These are phyloP conservation scores for Sicyos baderoa DNA, from an alignment of 306 rosid species.

Conservation along the genomic window DNA sequence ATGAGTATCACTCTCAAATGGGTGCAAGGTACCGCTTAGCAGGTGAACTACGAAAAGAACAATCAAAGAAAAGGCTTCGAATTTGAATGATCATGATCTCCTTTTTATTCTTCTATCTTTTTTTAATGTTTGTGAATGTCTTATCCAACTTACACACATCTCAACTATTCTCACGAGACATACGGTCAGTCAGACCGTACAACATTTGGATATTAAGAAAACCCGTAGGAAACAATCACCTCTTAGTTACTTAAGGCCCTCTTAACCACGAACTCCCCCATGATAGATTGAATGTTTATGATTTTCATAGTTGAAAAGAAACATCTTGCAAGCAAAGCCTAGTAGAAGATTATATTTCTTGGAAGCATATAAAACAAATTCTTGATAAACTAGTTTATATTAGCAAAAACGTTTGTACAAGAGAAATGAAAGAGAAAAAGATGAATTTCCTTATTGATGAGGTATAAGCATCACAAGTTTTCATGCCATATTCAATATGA, in stretches of 20 bases:
- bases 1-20: too few species aligned
- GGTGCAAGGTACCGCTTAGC: too few species aligned
- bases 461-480: slow-evolving; percentile 6
- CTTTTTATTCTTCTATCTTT: too few species aligned
- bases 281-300: neutral
- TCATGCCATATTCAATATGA: slow-evolving; percentile 17
- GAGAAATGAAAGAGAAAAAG: neutral
- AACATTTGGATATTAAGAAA: too few species aligned
- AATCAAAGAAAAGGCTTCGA: neutral
- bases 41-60: neutral
- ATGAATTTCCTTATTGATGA: slow-evolving; percentile 10
- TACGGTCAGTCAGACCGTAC: too few species aligned
- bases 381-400: neutral
- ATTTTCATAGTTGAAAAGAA: neutral
- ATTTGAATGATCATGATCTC: neutral
- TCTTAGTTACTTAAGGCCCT: too few species aligned
- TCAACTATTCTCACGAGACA: too few species aligned
- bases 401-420: neutral
- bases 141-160: too few species aligned
- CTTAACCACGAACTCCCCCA: too few species aligned
- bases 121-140: too few species aligned
- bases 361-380: neutral
- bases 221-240: too few species aligned
- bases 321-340: neutral
- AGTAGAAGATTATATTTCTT: neutral